Conservation (phyloP, 2,329 filamentous ascomycete genomes). For the Periglandula ipomoeae region DNA sequence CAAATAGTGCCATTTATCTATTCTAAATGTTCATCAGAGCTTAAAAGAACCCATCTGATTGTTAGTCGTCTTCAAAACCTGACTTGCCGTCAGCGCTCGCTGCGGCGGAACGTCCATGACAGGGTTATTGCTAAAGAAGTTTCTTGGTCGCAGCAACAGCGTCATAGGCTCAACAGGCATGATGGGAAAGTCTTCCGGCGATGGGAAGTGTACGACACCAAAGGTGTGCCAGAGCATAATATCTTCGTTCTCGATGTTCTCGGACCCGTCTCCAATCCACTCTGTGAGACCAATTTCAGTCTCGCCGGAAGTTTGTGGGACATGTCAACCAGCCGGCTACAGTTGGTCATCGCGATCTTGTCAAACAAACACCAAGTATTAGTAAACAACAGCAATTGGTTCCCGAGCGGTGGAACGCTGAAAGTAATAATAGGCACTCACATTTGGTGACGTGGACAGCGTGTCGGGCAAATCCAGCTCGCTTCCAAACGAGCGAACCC, state of each 20-base stretch:
- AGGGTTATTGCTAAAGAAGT: conserved; percentile 77
- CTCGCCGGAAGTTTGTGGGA: conserved; percentile 78
- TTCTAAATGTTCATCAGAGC: background rate
- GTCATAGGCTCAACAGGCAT: conserved; percentile 87
- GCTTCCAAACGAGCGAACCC: conserved; percentile 76
- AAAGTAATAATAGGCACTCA: background rate
- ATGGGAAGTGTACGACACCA: conserved; percentile 79
- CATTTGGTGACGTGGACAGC: conserved; percentile 84
- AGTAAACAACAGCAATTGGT: no score
- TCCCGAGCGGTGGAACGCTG: background rate
- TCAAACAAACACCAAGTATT: background rate
- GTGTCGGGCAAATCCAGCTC: conserved; percentile 79
- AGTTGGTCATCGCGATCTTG: conserved; percentile 71
- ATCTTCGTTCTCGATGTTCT: conserved; percentile 69
- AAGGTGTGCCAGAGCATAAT: conserved; percentile 93
- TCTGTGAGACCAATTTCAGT: conserved; percentile 62
- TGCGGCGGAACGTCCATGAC: conserved; percentile 67
- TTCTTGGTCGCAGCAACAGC: conserved; percentile 64
- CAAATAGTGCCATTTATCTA: no score
- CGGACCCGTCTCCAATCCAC: conserved; percentile 65
- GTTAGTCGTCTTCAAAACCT: background rate
- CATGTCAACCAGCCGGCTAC: conserved; percentile 78
- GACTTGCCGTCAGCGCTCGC: background rate
- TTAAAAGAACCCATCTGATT: background rate
- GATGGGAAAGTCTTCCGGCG: conserved; percentile 84